Conservation (phyloP, 352 stramenopile genomes). For the Phytophthora ramorum region DNA sequence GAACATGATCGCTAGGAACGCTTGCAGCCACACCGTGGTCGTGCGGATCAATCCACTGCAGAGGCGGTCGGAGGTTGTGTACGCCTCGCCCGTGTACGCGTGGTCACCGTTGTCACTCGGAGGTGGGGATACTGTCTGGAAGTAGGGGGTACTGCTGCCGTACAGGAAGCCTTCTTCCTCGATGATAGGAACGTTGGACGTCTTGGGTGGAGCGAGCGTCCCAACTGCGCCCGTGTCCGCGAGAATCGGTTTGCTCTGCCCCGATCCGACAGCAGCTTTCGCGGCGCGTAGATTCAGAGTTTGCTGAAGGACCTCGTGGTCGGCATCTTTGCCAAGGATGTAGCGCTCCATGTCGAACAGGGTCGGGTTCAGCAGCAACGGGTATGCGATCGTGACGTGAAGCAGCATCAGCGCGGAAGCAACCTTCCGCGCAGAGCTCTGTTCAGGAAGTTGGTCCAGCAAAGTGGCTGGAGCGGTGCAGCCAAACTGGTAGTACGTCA, state of each 20-base stretch:
- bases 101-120: constrained; percentile 16
- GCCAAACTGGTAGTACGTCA: constrained; percentile 77
- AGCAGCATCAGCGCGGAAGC: constrained; percentile 57
- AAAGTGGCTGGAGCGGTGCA: constrained; percentile 68
- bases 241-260: constrained; percentile 52
- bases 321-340: constrained; percentile 64
- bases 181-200: constrained; percentile 38
- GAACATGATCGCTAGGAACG: constrained; percentile 68
- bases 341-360: constrained; percentile 73
- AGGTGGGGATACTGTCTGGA: constrained; percentile 40
- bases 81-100: constrained; percentile 19
- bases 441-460: constrained; percentile 58
- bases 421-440: constrained; percentile 36
- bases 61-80: constrained; percentile 51
- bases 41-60: constrained; percentile 63
- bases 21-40: constrained; percentile 50
- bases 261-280: constrained; percentile 28
- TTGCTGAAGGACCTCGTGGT: constrained; percentile 64
- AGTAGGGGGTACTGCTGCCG: constrained; percentile 51
- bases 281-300: constrained; percentile 41
- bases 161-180: constrained; percentile 64
- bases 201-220: constrained; percentile 1
- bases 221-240: constrained; percentile 14
- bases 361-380: constrained; percentile 66
- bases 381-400: constrained; percentile 72